Evolutionary conservation across 2,329 filamentous ascomycete species (phyloP).

Genomic region (Fusarium sororula): DNA sequence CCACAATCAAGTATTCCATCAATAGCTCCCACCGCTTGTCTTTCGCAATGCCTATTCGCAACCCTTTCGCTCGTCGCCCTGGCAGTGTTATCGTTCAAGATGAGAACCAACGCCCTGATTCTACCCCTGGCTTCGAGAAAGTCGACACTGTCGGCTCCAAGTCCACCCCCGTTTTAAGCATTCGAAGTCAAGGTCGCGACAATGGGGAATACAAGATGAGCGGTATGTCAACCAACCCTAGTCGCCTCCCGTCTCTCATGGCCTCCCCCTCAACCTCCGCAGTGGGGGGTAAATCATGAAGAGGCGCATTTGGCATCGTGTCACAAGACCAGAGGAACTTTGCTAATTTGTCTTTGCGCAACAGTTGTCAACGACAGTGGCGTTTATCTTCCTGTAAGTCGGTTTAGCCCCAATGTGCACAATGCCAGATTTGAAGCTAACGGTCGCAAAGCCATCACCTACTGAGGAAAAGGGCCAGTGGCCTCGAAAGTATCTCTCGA

Average conservation of each 20-base stretch:
- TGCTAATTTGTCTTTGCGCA: conserved; percentile 38
- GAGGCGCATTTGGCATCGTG: conserved; percentile 30
- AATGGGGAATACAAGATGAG: conserved; percentile 82
- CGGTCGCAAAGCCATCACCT: conserved; percentile 75
- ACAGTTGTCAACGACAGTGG: conserved; percentile 95
- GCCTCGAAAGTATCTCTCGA: conserved; percentile 64
- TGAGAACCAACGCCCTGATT: conserved; percentile 61
- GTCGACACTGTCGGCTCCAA: conserved; percentile 71
- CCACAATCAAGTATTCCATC: conserved; percentile 8
- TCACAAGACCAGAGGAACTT: conserved; percentile 37
- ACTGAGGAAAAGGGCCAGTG: conserved; percentile 85
- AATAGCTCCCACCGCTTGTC: conserved; percentile 9
- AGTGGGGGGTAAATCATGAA: conserved; percentile 9
- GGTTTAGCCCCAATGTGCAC: not conserved
- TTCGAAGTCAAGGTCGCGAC: conserved; percentile 69
- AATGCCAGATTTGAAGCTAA: conserved; percentile 10
- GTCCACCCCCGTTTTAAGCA: conserved; percentile 68
- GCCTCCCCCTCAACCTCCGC: conserved; percentile 3
- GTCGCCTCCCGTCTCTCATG: conserved; percentile 21
- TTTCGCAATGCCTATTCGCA: conserved; percentile 73
- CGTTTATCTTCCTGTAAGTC: conserved; percentile 86
- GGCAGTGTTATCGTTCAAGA: conserved; percentile 56
- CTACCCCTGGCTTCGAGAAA: conserved; percentile 63
- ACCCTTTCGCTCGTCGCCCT: conserved; percentile 72
- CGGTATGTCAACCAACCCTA: conserved; percentile 61